These are phyloP conservation scores for Rhodamnia rubescens DNA, from an alignment of 345 rosid species.

Conservation along the genomic window DNA sequence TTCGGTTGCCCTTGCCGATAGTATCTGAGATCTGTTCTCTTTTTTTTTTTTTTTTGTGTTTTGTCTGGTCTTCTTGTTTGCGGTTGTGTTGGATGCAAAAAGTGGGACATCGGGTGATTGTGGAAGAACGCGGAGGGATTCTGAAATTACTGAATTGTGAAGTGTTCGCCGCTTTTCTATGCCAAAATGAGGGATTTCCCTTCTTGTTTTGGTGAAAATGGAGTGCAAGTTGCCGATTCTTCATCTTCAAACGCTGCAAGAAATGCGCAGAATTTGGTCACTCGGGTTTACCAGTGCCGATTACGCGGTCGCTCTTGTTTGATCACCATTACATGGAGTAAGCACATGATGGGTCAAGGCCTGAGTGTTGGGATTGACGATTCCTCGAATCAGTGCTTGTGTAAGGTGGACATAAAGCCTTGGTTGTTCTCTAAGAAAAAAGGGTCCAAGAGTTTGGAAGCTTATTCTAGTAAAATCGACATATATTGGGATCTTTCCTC, in stretches of 20 bases:
- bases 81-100: conserved; percentile 16
- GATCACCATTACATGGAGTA: conserved; percentile 79
- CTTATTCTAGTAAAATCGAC: conserved; percentile 53
- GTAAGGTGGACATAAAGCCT: conserved; percentile 89
- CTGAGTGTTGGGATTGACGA: conserved; percentile 65
- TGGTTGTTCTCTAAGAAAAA: conserved; percentile 89
- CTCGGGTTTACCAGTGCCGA: conserved; percentile 67
- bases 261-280: conserved; percentile 61
- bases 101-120: conserved; percentile 13
- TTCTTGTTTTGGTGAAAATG: conserved; percentile 91
- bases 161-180: background rate
- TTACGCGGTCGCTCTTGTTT: conserved; percentile 54
- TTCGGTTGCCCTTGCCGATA: background rate
- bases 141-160: conserved; percentile 4
- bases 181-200: conserved; percentile 83
- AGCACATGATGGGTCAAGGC: conserved; percentile 90
- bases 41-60: background rate
- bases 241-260: conserved; percentile 53
- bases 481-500: conserved; percentile 81
- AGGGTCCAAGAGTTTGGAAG: conserved; percentile 80
- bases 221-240: conserved; percentile 76
- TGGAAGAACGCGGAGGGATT: conserved; percentile 9
- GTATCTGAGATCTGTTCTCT: background rate
- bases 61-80: conserved; percentile 1
- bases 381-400: conserved; percentile 61